Conservation (phyloP, 495 filamentous ascomycete species). For the Chaetomium cochliodes region DNA sequence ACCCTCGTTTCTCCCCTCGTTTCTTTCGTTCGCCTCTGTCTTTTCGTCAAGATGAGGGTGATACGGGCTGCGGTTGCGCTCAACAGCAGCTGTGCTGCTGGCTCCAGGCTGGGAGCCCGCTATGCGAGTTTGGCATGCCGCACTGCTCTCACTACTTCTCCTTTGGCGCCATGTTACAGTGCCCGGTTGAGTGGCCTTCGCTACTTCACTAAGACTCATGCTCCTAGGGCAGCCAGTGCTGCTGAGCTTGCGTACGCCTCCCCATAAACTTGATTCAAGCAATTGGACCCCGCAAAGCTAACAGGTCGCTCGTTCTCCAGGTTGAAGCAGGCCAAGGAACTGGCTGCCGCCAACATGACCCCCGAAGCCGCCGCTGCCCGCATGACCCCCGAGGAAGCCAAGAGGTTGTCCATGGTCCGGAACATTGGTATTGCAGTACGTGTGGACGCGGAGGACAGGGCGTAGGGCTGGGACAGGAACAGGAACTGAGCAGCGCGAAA, state of each 20-base stretch:
- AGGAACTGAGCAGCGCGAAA: slow-evolving; percentile 28
- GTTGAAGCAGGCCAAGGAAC: slow-evolving; percentile 46
- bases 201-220: slow-evolving; percentile 33
- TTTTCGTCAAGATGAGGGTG: slow-evolving; percentile 44
- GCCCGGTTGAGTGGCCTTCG: slow-evolving; percentile 28
- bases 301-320: slow-evolving; percentile 26
- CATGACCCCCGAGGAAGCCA: slow-evolving; percentile 72
- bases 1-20: slow-evolving; percentile 24
- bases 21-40: slow-evolving; percentile 25
- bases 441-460: slow-evolving; percentile 11
- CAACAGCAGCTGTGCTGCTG: slow-evolving; percentile 40
- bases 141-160: slow-evolving; percentile 20
- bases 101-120: slow-evolving; percentile 35
- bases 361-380: slow-evolving; percentile 51
- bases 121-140: slow-evolving; percentile 34
- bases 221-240: slow-evolving; percentile 28
- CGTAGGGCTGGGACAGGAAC: background rate
- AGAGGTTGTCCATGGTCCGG: slow-evolving; percentile 72
- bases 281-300: slow-evolving; percentile 14
- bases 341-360: slow-evolving; percentile 44
- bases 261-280: background rate
- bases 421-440: slow-evolving; percentile 98
- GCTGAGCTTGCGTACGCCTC: slow-evolving; percentile 38
- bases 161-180: slow-evolving; percentile 19
- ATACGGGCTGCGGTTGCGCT: slow-evolving; percentile 45